These are phyloP conservation scores for Lizonia empirigonia DNA, from an alignment of 2,329 filamentous ascomycete species.

Conservation along the genomic window DNA sequence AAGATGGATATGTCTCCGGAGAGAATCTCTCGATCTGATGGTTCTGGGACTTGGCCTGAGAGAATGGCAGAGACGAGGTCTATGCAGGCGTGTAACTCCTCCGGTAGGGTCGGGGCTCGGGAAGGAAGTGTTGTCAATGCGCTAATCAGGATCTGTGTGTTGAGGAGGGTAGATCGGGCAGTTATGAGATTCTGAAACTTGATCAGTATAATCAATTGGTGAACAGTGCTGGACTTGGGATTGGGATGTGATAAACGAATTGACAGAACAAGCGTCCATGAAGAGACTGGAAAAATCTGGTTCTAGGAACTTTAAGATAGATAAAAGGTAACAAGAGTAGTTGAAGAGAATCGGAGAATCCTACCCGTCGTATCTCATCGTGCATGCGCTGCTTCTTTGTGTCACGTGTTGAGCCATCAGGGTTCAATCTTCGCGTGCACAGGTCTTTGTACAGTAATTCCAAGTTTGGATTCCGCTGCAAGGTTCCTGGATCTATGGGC, in stretches of 20 bases:
- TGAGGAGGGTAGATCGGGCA: conserved; percentile 42
- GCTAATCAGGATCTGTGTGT: conserved; percentile 42
- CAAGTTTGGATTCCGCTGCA: conserved; percentile 53
- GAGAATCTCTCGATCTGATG: conserved; percentile 48
- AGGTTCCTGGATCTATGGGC: conserved; percentile 45
- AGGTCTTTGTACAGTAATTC: conserved; percentile 54
- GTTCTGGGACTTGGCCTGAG: conserved; percentile 40
- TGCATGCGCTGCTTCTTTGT: conserved; percentile 51
- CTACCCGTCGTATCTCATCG: conserved; percentile 49
- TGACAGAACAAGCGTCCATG: no score
- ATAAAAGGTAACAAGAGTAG: no score
- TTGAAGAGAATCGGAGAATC: conserved; percentile 1
- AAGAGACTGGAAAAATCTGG: no score
- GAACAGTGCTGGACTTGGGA: not conserved
- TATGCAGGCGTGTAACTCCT: conserved; percentile 52
- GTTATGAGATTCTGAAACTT: conserved; percentile 44
- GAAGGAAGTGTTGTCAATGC: conserved; percentile 45
- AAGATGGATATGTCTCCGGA: conserved; percentile 49
- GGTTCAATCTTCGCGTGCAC: conserved; percentile 50
- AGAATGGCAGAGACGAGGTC: conserved; percentile 51
- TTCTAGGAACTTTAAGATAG: no score
- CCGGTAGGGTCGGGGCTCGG: conserved; percentile 45
- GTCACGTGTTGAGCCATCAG: conserved; percentile 52
- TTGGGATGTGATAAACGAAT: no score
- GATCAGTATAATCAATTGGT: conserved; percentile 11